Conservation (phyloP, 2,329 filamentous ascomycete genomes). For the Sordariomycetes sp. region DNA sequence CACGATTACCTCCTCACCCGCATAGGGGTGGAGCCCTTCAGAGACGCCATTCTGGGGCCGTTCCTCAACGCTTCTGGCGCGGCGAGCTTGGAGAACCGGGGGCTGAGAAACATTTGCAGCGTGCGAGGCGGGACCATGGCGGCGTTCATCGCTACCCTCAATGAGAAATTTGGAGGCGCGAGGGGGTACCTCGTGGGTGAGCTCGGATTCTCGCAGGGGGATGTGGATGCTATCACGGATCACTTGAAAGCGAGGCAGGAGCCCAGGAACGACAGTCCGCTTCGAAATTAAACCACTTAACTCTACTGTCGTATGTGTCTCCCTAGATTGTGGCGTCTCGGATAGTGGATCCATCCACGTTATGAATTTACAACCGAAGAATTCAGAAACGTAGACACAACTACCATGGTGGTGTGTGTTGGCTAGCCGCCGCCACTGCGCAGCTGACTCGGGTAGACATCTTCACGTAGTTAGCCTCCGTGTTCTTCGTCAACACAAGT, state of each 20-base stretch:
- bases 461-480: too few species aligned
- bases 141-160: background rate
- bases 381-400: too few species aligned
- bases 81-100: background rate
- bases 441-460: too few species aligned
- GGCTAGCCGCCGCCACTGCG: too few species aligned
- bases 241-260: background rate
- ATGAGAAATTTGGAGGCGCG: background rate
- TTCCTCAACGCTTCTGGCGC: background rate
- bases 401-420: too few species aligned
- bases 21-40: background rate
- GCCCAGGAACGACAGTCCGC: too few species aligned
- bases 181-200: background rate
- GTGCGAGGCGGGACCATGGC: background rate
- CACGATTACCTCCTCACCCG: background rate
- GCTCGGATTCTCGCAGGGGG: background rate
- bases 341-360: too few species aligned
- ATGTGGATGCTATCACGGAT: background rate
- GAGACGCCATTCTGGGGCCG: background rate
- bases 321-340: too few species aligned
- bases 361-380: too few species aligned
- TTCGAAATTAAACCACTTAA: too few species aligned
- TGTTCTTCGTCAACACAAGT: too few species aligned
- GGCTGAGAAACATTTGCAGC: background rate
- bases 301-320: too few species aligned